These are phyloP conservation scores for Globisporangium sylvaticum DNA, from an alignment of 352 stramenopile species.

Conservation along the genomic window DNA sequence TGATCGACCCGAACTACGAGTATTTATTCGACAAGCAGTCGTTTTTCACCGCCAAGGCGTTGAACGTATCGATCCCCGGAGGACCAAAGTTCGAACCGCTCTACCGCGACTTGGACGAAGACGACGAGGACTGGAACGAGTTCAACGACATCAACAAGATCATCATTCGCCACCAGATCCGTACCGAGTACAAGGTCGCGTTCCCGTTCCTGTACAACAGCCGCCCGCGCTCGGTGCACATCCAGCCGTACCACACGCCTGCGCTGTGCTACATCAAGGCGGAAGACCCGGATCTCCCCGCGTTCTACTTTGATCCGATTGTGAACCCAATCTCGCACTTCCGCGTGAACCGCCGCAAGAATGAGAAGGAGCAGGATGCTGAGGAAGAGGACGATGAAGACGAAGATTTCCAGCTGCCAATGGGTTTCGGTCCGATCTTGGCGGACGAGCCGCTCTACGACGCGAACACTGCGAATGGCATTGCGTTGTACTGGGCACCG, in stretches of 20 bases:
- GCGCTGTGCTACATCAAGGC: conserved; percentile 96
- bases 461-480: conserved; percentile 94
- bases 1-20: conserved; percentile 96
- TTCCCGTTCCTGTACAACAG: conserved; percentile 99
- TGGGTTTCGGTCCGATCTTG: conserved; percentile 90
- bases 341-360: conserved; percentile 61
- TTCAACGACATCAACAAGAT: conserved; percentile 99
- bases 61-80: conserved; percentile 99
- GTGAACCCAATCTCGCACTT: conserved; percentile 98
- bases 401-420: conserved; percentile 87
- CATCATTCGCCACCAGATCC: conserved; percentile 98
- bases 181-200: conserved; percentile 98
- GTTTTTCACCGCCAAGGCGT: conserved; percentile 99
- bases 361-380: conserved; percentile 37
- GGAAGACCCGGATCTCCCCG: conserved; percentile 92
- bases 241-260: conserved; percentile 96
- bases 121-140: conserved; percentile 99
- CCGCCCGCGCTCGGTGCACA: conserved; percentile 92
- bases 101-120: conserved; percentile 96
- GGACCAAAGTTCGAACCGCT: conserved; percentile 99
- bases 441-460: conserved; percentile 93
- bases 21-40: conserved; percentile 94
- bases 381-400: conserved; percentile 79
- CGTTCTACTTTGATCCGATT: conserved; percentile 97
- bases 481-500: conserved; percentile 97